Percentiles rank a stretch among this genome's conserved stretches.
Conservation (phyloP, 768 basidiomycete species). For the Kwoniella heveanensis region DNA sequence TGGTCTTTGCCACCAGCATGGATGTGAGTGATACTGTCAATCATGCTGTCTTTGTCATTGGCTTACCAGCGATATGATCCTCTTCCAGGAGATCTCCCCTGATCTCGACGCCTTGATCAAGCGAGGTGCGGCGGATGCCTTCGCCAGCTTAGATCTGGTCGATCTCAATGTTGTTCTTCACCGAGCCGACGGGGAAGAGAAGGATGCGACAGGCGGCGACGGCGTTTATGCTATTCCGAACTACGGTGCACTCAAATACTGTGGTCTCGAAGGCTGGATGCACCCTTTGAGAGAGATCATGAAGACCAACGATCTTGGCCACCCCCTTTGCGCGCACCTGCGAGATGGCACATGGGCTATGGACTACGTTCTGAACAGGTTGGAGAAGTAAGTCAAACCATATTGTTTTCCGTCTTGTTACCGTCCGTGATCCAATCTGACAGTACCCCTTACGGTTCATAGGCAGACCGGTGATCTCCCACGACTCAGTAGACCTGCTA, state of each 20-base stretch:
- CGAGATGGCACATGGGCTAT: constrained; percentile 88
- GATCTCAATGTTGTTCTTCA: constrained; percentile 87
- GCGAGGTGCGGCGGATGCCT: constrained; percentile 70
- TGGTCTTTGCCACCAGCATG: constrained; percentile 86
- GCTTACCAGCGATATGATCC: no score
- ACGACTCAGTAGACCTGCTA: constrained; percentile 67
- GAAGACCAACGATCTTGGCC: constrained; percentile 88
- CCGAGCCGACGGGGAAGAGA: constrained; percentile 86
- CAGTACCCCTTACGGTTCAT: not conserved
- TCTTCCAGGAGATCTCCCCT: constrained; percentile 62
- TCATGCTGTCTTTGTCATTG: not conserved
- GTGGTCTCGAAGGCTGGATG: constrained; percentile 98
- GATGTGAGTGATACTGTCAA: constrained; percentile 55
- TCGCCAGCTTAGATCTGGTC: constrained; percentile 72
- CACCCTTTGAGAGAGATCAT: constrained; percentile 78
- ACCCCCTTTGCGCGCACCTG: constrained; percentile 83
- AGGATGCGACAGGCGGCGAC: constrained; percentile 78
- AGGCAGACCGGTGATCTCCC: constrained; percentile 65
- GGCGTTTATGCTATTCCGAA: constrained; percentile 82
- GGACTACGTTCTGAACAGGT: constrained; percentile 75
- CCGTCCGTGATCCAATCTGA: not conserved
- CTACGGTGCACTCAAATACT: constrained; percentile 76
- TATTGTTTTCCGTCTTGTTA: not conserved
- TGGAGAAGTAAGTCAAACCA: constrained; percentile 65
- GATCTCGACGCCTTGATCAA: constrained; percentile 74